phyloP scores from a whole-genome alignment of 495 filamentous ascomycete genomes.

The Polyplosphaeria fusca region DNA sequence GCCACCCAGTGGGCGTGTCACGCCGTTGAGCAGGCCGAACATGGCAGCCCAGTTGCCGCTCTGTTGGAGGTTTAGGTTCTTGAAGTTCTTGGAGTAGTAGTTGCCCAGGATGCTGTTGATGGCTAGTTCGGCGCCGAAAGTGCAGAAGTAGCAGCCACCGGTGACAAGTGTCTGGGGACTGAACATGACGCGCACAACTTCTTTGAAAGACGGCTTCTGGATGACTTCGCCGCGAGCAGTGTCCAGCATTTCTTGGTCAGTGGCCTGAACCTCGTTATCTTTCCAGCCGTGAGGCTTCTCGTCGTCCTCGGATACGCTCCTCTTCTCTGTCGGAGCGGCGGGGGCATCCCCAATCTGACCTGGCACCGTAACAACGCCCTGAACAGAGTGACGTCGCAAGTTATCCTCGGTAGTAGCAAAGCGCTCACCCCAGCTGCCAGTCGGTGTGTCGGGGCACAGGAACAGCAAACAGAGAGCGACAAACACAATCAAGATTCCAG shows the following conservation, averaged over 20 bases:
- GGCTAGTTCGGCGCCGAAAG: conserved; percentile 41
- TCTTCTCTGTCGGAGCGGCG: conserved; percentile 14
- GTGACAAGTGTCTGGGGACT: conserved; percentile 39
- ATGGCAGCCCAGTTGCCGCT: conserved; percentile 43
- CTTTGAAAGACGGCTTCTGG: conserved; percentile 37
- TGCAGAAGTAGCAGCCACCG: conserved; percentile 41
- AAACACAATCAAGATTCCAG: conserved; percentile 40
- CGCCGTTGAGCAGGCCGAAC: conserved; percentile 42
- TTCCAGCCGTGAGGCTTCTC: conserved; percentile 37
- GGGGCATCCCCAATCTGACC: conserved; percentile 32
- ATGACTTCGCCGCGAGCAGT: conserved; percentile 41
- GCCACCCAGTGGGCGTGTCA: conserved; percentile 40
- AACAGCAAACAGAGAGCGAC: conserved; percentile 36
- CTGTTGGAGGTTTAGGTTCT: conserved; percentile 33
- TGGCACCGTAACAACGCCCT: conserved; percentile 35
- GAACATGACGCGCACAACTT: conserved; percentile 32
- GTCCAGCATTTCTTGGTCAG: conserved; percentile 37
- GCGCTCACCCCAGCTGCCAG: conserved; percentile 41
- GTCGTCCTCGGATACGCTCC: conserved; percentile 25
- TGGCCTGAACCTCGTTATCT: conserved; percentile 36
- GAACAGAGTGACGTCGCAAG: conserved; percentile 34
- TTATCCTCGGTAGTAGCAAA: conserved; percentile 35
- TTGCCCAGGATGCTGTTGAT: conserved; percentile 43
- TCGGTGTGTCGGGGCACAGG: conserved; percentile 39
- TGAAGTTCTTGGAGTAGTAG: conserved; percentile 39